Evolutionary conservation across 2,329 filamentous ascomycete genomes (phyloP).

Genomic region (Beauveria sp.): DNA sequence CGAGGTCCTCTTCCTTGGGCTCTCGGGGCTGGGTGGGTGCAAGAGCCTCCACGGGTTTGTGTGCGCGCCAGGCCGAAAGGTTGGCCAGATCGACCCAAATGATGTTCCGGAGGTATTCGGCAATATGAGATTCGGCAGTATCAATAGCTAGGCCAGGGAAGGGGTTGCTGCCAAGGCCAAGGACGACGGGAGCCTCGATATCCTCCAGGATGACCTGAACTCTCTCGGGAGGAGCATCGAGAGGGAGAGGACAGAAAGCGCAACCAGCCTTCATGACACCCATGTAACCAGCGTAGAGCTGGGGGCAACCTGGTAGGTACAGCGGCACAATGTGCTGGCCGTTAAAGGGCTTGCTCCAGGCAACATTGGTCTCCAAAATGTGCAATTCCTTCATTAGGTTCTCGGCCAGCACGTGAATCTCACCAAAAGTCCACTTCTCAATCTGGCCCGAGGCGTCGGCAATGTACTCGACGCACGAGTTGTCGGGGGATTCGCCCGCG

Average conservation of each 20-base stretch:
- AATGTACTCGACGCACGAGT: slow-evolving; percentile 9
- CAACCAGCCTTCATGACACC: slow-evolving; percentile 14
- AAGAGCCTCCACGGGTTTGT: neutral
- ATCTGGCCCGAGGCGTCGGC: slow-evolving; percentile 3
- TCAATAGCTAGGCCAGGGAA: slow-evolving; percentile 17
- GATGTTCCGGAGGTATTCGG: slow-evolving; percentile 5
- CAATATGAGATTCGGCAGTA: slow-evolving; percentile 15
- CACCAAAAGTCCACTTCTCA: slow-evolving; percentile 7
- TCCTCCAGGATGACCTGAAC: slow-evolving; percentile 9
- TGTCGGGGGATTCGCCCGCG: slow-evolving; percentile 1
- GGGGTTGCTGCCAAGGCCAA: slow-evolving; percentile 17
- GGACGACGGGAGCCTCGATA: slow-evolving; percentile 7
- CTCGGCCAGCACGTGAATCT: slow-evolving; percentile 1
- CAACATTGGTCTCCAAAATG: slow-evolving; percentile 27
- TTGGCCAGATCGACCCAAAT: slow-evolving; percentile 11
- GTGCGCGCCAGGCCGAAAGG: slow-evolving; percentile 4
- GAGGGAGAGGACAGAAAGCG: slow-evolving; percentile 7
- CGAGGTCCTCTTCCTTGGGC: slow-evolving; percentile 22
- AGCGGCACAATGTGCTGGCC: slow-evolving; percentile 31
- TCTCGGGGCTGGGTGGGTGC: neutral
- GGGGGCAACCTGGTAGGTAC: slow-evolving; percentile 10
- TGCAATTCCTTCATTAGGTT: slow-evolving; percentile 5
- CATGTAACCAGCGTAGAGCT: slow-evolving; percentile 11
- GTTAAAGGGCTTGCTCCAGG: slow-evolving; percentile 30
- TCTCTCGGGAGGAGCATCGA: slow-evolving; percentile 10